phyloP scores from a whole-genome alignment of 1,284 basidiomycete species.

The Pseudozyma tsukubaensis region DNA sequence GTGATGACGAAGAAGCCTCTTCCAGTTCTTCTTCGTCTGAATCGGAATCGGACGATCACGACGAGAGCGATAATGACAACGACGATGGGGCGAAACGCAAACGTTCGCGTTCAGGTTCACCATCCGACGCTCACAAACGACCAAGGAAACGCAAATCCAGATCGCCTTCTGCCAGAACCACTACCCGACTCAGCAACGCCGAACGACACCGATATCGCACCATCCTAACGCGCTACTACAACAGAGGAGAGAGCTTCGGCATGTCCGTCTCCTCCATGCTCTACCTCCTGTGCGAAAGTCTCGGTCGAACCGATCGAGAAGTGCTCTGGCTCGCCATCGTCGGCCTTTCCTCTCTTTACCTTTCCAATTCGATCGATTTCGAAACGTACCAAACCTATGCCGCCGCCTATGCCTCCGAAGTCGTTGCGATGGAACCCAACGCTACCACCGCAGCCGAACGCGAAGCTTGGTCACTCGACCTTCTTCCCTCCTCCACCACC shows the following conservation, averaged over 20 bases:
- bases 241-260: slow-evolving; percentile 84
- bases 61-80: slow-evolving; percentile 21
- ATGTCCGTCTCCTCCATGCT: slow-evolving; percentile 89
- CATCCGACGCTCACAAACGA: slow-evolving; percentile 4
- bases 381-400: slow-evolving; percentile 78
- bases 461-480: slow-evolving; percentile 42
- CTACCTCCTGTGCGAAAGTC: slow-evolving; percentile 86
- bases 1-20: slow-evolving; percentile 70
- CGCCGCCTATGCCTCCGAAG: slow-evolving; percentile 57
- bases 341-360: slow-evolving; percentile 92
- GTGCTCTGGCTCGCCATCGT: slow-evolving; percentile 93
- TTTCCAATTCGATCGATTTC: slow-evolving; percentile 85
- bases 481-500: slow-evolving; percentile 11
- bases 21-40: slow-evolving; percentile 62
- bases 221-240: slow-evolving; percentile 76
- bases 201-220: slow-evolving; percentile 55
- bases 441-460: not conserved
- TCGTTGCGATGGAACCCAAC: slow-evolving; percentile 50
- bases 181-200: slow-evolving; percentile 29
- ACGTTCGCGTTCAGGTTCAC: slow-evolving; percentile 16
- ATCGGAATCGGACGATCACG: slow-evolving; percentile 68
- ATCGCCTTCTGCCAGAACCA: not conserved
- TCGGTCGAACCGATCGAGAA: slow-evolving; percentile 92
- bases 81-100: slow-evolving; percentile 66
- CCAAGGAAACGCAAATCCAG: too few species aligned